A percentile compares a stretch with the other conserved stretches of the same genome.
phyloP scores from a whole-genome alignment of 805 yeast species.

The Candida maris region DNA sequence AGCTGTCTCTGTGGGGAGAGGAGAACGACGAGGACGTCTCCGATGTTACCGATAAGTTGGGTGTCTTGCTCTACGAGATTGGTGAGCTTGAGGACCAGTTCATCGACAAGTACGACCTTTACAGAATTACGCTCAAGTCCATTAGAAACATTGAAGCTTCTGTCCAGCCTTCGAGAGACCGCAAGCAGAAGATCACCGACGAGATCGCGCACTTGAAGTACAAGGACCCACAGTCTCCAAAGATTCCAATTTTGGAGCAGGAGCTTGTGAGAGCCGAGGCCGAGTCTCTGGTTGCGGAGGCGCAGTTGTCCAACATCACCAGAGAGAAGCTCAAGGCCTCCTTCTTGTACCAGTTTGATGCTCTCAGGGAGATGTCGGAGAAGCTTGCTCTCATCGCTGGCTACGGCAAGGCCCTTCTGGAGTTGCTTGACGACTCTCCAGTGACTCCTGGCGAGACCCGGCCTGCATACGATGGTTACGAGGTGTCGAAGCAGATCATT shows the following conservation, averaged over 20 bases:
- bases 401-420: constrained; percentile 95
- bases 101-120: constrained; percentile 97
- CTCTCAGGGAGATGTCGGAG: constrained; percentile 91
- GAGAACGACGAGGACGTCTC: constrained; percentile 96
- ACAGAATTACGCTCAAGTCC: constrained; percentile 91
- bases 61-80: constrained; percentile 90
- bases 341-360: constrained; percentile 93
- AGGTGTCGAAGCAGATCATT: constrained; percentile 95
- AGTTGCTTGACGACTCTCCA: constrained; percentile 92
- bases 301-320: constrained; percentile 96
- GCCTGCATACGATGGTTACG: constrained; percentile 97
- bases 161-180: constrained; percentile 97
- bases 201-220: constrained; percentile 96
- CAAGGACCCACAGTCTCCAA: constrained; percentile 97
- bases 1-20: constrained; percentile 96
- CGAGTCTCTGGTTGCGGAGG: constrained; percentile 97
- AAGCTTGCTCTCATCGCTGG: constrained; percentile 97
- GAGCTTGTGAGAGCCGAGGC: constrained; percentile 99
- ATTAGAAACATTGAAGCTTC: constrained; percentile 96
- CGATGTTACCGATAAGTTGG: constrained; percentile 95
- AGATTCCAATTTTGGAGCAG: constrained; percentile 92
- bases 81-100: constrained; percentile 98
- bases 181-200: constrained; percentile 96
- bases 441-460: constrained; percentile 99
- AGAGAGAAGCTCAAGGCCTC: constrained; percentile 98